Conservation (phyloP, 2,329 filamentous ascomycete species). For the Colletotrichum neosansevieriae region DNA sequence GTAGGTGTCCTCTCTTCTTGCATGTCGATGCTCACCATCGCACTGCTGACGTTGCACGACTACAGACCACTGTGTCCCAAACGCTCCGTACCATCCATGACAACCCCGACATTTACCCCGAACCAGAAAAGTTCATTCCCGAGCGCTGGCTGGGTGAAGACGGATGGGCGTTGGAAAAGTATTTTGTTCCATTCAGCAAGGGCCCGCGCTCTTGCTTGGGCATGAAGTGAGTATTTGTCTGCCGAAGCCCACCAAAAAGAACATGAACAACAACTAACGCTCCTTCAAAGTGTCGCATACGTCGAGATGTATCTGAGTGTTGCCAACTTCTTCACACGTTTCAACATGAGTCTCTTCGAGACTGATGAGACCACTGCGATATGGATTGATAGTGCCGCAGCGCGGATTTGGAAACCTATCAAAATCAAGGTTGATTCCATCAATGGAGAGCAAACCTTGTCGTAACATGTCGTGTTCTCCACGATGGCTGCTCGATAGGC, state of each 20-base stretch:
- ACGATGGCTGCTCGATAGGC: too few relatives aligned
- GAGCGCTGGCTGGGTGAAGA: slow-evolving; percentile 17
- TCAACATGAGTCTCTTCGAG: slow-evolving; percentile 10
- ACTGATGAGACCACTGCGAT: background rate
- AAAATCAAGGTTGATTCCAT: slow-evolving; percentile 6
- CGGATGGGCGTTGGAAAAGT: slow-evolving; percentile 15
- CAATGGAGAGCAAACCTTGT: background rate
- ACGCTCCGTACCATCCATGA: slow-evolving; percentile 10
- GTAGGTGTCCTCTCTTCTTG: background rate
- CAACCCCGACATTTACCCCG: slow-evolving; percentile 10
- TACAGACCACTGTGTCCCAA: slow-evolving; percentile 12
- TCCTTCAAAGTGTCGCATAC: background rate
- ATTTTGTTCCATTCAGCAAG: slow-evolving; percentile 18
- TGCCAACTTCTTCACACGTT: slow-evolving; percentile 18
- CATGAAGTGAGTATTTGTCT: background rate
- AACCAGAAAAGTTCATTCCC: slow-evolving; percentile 20
- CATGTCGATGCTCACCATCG: background rate
- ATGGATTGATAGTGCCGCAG: slow-evolving; percentile 10
- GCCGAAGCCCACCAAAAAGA: too few relatives aligned
- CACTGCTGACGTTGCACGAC: background rate
- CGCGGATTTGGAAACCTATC: slow-evolving; percentile 8
- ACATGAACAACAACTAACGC: background rate
- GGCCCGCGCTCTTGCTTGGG: slow-evolving; percentile 9
- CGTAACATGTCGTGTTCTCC: background rate
- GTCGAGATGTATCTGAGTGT: slow-evolving; percentile 18